Conservation (phyloP, 805 yeast genomes). For the Ascoidea tarda region DNA sequence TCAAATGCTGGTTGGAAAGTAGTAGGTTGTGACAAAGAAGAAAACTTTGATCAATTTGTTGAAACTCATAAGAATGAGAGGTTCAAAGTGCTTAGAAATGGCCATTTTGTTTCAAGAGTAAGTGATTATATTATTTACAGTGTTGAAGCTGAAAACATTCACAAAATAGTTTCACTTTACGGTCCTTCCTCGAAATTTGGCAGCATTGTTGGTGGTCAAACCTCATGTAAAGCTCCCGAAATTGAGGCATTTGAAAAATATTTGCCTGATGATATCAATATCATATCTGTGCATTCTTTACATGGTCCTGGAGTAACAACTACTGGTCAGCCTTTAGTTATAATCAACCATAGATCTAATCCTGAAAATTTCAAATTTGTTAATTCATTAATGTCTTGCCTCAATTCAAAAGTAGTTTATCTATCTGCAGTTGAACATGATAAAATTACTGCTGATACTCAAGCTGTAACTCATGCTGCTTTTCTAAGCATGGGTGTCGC, state of each 20-base stretch:
- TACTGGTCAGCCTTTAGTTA: slow-evolving; percentile 83
- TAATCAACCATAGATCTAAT: slow-evolving; percentile 51
- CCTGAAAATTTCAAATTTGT: slow-evolving; percentile 46
- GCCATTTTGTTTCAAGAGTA: slow-evolving; percentile 68
- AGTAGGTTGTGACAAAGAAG: slow-evolving; percentile 78
- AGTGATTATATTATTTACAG: slow-evolving; percentile 80
- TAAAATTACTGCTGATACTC: slow-evolving; percentile 93
- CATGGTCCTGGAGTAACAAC: slow-evolving; percentile 91
- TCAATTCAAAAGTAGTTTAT: slow-evolving; percentile 64
- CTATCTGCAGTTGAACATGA: slow-evolving; percentile 85
- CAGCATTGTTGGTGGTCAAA: slow-evolving; percentile 95
- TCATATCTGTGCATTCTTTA: slow-evolving; percentile 77
- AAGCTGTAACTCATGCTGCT: slow-evolving; percentile 97
- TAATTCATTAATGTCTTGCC: slow-evolving; percentile 48
- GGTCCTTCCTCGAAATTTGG: slow-evolving; percentile 85
- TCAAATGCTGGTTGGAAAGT: slow-evolving; percentile 80
- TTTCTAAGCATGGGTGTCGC: slow-evolving; percentile 95
- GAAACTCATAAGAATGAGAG: slow-evolving; percentile 24
- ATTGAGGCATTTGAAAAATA: slow-evolving; percentile 68
- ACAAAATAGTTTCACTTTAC: slow-evolving; percentile 53
- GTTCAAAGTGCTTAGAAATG: slow-evolving; percentile 56
- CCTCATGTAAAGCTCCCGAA: slow-evolving; percentile 89
- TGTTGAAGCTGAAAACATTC: slow-evolving; percentile 84
- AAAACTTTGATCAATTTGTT: slow-evolving; percentile 31
- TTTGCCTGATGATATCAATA: slow-evolving; percentile 68